Evolutionary conservation across 2,329 filamentous ascomycete species (phyloP), one percentile per base, ranked within the genome.

Genomic region (Sporothrix dimorphospora): DNA sequence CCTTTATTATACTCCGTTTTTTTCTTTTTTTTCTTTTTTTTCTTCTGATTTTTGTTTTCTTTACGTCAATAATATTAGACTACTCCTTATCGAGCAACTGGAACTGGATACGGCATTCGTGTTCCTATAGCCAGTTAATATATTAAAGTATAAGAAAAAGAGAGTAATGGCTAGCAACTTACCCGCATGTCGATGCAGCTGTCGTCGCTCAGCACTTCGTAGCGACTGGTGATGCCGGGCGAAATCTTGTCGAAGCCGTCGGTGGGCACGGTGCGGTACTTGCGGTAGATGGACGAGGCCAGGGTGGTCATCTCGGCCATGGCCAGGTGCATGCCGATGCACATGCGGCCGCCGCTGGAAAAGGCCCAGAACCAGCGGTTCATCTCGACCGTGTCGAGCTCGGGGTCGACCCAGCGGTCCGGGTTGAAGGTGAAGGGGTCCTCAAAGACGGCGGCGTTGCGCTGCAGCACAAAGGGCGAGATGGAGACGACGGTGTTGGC

Each of bases 321-420:
- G 1, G 85, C 85, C 11, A 86, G 77, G 76, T 74, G 74, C 71
- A 76, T 73, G 57, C 91, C 91, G 3, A 93, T 83, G 75, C 91
- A 93, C 80, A 91, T 90, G 38, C 90, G 83, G 0, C 90, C 88
- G 0, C 91, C 91, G 38, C 87, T 90, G 1, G 90, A 89, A 78
- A 93, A 93, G 0, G 90, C 89, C 83, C 90, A 89, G 75, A 90
- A 92, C 67, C 82, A 82, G 57, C 74, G 81, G 42, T 67, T 81
- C 74, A 80, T 78, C 69, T 83, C 79, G 67, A 69, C 47, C 9
- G 19, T 21, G 55, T 38, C 42, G 3, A 30, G 53, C 4, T 34
- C 16, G 8, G 69, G 59, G 21, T 67, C 72, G 4, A 74, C 55
- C 74, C 75, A 76, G 19, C 77, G 72, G 66, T 79, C 78, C 0